phyloP scores from a whole-genome alignment of 148 eudicot genomes.

The Vaccinium myrtillus region DNA sequence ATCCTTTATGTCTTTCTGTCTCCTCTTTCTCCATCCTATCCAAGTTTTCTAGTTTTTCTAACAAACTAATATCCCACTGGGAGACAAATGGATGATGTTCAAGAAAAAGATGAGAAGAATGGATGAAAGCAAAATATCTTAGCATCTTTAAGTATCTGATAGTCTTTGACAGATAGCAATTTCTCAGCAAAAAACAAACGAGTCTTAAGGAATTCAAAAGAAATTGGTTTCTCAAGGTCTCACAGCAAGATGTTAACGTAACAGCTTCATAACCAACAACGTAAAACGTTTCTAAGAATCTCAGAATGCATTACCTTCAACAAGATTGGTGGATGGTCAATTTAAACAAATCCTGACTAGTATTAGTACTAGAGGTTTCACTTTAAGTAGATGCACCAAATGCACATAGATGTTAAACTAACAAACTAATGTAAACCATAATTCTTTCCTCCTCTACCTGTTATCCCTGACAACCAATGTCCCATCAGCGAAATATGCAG shows the following conservation, averaged over 20 bases:
- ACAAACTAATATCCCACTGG: background rate
- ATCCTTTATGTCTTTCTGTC: background rate
- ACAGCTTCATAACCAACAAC: background rate
- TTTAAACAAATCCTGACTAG: background rate
- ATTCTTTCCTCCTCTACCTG: constrained; percentile 43
- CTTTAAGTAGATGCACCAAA: background rate
- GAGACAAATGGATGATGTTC: background rate
- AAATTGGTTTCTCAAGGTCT: background rate
- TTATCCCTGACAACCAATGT: constrained; percentile 52
- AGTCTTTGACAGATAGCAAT: background rate
- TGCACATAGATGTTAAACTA: background rate
- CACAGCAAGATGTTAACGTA: background rate
- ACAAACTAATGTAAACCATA: background rate
- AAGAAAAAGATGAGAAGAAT: background rate
- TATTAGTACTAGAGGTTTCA: background rate
- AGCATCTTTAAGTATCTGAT: background rate
- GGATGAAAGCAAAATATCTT: background rate
- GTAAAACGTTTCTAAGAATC: background rate
- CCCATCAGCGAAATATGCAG: constrained; percentile 84
- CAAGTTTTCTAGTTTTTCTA: background rate
- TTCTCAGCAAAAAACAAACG: background rate
- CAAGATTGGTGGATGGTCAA: background rate
- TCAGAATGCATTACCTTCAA: background rate
- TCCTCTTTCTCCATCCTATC: background rate
- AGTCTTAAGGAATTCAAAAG: background rate